phyloP scores from a whole-genome alignment of 306 rosid species.

The Prunus mira region DNA sequence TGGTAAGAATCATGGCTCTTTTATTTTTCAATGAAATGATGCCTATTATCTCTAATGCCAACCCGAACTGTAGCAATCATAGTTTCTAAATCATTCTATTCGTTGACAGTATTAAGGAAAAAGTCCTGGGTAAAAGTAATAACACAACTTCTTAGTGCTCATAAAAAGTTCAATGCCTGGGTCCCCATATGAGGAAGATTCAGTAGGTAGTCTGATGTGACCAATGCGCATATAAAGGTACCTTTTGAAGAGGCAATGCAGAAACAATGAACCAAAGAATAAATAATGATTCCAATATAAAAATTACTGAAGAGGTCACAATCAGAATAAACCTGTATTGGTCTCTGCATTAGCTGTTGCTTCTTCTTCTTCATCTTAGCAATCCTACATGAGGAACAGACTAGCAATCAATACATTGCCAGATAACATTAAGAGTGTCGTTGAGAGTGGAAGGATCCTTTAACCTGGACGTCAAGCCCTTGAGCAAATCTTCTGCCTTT shows the following conservation, averaged over 20 bases:
- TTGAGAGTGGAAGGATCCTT: conserved; percentile 20
- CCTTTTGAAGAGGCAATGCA: background rate
- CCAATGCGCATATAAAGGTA: background rate
- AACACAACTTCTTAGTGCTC: conserved; percentile 1
- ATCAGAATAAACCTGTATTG: conserved; percentile 51
- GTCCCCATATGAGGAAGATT: background rate
- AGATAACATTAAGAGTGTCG: background rate
- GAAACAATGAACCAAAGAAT: background rate
- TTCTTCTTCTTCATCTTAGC: conserved; percentile 53
- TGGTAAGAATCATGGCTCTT: too few relatives aligned
- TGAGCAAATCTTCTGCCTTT: conserved; percentile 61
- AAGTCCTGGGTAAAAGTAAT: background rate
- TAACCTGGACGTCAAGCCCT: conserved; percentile 68
- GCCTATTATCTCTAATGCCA: background rate
- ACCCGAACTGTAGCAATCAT: background rate
- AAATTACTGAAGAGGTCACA: conserved; percentile 3
- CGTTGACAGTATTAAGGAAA: background rate
- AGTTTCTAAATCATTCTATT: background rate
- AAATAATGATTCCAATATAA: background rate
- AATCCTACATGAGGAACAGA: conserved; percentile 37
- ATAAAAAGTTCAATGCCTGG: background rate
- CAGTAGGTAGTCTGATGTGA: background rate
- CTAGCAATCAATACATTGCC: conserved; percentile 7
- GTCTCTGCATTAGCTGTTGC: conserved; percentile 56
- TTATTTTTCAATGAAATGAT: background rate